Conservation (phyloP, 2,329 filamentous ascomycete species). For the Aspergillus pseudoviridinutans region DNA sequence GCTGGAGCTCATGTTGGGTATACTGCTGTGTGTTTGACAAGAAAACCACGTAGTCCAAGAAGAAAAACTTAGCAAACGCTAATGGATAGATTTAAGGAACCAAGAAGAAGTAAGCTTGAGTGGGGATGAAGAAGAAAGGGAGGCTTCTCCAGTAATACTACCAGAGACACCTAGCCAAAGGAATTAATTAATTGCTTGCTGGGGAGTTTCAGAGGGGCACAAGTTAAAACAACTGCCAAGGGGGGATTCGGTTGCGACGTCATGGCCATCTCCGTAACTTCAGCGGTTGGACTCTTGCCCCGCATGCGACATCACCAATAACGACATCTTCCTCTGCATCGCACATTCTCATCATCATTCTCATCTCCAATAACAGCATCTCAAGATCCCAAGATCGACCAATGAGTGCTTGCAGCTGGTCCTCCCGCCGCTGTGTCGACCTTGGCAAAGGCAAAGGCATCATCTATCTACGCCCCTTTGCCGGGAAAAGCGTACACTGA, state of each 20-base stretch:
- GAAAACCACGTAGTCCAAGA: background rate
- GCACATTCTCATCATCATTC: background rate
- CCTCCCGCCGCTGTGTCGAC: background rate
- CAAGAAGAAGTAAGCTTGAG: constrained; percentile 1
- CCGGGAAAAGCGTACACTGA: background rate
- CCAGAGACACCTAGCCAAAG: no score
- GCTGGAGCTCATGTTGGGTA: constrained; percentile 24
- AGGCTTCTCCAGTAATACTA: background rate
- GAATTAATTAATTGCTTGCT: background rate
- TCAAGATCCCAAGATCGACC: background rate
- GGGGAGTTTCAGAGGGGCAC: background rate
- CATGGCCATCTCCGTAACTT: background rate
- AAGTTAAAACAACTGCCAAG: background rate
- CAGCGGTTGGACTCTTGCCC: background rate
- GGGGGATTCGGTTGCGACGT: background rate
- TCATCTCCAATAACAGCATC: background rate
- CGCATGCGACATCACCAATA: background rate
- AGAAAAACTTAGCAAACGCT: background rate
- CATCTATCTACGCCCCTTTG: background rate
- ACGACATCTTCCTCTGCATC: background rate
- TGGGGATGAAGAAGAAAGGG: background rate
- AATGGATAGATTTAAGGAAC: constrained; percentile 3
- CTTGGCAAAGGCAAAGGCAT: background rate
- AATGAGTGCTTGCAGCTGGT: background rate
- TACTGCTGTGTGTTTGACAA: background rate